Evolutionary conservation across 2,329 filamentous ascomycete genomes (phyloP).

Genomic region (Escovopsis sp.): DNA sequence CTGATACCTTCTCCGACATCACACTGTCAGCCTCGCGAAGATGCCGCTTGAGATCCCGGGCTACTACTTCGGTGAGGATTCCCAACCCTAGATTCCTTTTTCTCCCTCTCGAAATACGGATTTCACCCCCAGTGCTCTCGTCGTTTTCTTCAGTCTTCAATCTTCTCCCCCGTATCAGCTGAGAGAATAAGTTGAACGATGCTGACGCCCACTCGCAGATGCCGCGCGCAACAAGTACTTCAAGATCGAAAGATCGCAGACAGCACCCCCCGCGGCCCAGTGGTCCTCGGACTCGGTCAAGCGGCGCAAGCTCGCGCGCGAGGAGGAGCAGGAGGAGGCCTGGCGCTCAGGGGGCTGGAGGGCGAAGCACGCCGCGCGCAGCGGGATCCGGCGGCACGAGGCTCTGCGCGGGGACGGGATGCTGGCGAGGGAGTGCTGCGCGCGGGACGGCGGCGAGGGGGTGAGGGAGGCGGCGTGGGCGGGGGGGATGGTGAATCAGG

Average conservation of each 20-base stretch:
- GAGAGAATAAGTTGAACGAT: too few relatives aligned
- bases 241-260: slow-evolving; percentile 45
- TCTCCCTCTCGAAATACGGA: too few relatives aligned
- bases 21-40: slow-evolving; percentile 1
- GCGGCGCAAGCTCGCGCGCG: slow-evolving; percentile 33
- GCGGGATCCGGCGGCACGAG: slow-evolving; percentile 25
- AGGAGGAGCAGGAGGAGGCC: slow-evolving; percentile 13
- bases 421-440: slow-evolving; percentile 15
- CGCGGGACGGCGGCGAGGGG: slow-evolving; percentile 12
- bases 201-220: slow-evolving; percentile 22
- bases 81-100: background rate
- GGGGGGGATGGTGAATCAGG: slow-evolving; percentile 24
- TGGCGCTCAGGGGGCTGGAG: slow-evolving; percentile 6
- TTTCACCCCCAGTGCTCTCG: background rate
- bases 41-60: slow-evolving; percentile 32
- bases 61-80: slow-evolving; percentile 35
- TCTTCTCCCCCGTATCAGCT: too few relatives aligned
- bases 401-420: slow-evolving; percentile 19
- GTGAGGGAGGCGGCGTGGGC: slow-evolving; percentile 23
- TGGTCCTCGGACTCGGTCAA: slow-evolving; percentile 48
- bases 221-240: slow-evolving; percentile 50
- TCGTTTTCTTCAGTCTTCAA: too few relatives aligned
- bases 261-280: slow-evolving; percentile 31
- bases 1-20: background rate
- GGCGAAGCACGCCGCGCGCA: slow-evolving; percentile 15